phyloP scores from a whole-genome alignment of 2,329 filamentous ascomycete genomes.

The Boeremia exigua region DNA sequence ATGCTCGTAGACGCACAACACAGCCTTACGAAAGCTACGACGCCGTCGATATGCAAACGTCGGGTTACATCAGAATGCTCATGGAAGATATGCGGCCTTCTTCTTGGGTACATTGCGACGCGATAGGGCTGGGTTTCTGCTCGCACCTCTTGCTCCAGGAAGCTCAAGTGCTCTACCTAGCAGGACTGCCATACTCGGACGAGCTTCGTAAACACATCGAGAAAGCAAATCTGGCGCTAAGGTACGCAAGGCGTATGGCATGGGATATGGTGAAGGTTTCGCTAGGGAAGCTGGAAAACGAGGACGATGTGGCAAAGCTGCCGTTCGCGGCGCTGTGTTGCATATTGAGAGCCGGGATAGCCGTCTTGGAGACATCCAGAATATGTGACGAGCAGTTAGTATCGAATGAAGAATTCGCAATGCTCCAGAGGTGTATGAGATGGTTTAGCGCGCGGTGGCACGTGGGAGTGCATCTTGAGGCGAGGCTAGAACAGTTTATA shows the following conservation, averaged over 20 bases:
- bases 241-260: neutral
- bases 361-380: neutral
- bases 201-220: neutral
- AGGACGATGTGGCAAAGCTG: neutral
- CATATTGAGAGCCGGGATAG: neutral
- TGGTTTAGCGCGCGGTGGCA: neutral
- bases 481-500: too few species aligned
- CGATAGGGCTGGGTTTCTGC: neutral
- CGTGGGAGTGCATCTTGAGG: neutral
- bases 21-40: too few species aligned
- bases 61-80: neutral
- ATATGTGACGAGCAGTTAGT: neutral
- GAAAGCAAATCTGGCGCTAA: neutral
- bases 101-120: neutral
- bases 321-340: neutral
- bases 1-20: too few species aligned
- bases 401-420: neutral
- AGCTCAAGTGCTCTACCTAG: neutral
- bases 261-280: neutral
- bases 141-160: neutral
- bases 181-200: too few species aligned
- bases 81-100: neutral
- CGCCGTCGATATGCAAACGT: neutral
- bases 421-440: neutral
- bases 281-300: neutral